Evolutionary conservation across 371 early-diverging fungal species (phyloP).

Genomic region (Choanephora cucurbitarum): DNA sequence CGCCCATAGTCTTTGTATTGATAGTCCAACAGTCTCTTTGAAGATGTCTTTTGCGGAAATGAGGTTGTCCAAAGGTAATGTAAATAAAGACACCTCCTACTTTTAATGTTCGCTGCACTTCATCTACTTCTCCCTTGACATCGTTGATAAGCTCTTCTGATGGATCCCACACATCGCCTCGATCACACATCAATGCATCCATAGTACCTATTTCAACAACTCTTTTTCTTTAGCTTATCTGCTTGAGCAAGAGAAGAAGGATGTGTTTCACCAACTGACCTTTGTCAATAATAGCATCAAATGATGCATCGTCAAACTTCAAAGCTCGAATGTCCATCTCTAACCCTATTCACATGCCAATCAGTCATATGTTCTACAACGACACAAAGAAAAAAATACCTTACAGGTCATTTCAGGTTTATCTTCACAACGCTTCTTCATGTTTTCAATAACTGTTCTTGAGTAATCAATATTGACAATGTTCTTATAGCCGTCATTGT

Average conservation of each 20-base stretch:
- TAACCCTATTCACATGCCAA: constrained; percentile 51
- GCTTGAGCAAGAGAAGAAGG: too few species aligned
- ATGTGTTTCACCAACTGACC: too few species aligned
- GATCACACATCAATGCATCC: constrained; percentile 84
- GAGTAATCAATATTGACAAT: constrained; percentile 86
- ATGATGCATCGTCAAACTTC: constrained; percentile 56
- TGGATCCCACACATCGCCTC: constrained; percentile 90
- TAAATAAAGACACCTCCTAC: constrained; percentile 81
- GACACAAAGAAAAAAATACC: too few species aligned
- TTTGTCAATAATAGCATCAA: constrained; percentile 86
- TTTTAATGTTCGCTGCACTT: constrained; percentile 75
- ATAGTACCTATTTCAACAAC: constrained; percentile 62
- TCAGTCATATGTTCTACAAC: too few species aligned
- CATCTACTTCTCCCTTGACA: constrained; percentile 72
- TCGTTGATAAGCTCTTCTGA: constrained; percentile 65
- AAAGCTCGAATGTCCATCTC: constrained; percentile 81
- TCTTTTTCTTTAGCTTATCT: too few species aligned
- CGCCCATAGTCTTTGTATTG: constrained; percentile 64
- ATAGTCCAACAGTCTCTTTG: constrained; percentile 71
- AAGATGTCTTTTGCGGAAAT: constrained; percentile 79
- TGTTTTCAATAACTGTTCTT: constrained; percentile 74
- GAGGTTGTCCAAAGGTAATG: constrained; percentile 91
- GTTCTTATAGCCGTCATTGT: constrained; percentile 73
- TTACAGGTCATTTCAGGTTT: constrained; percentile 66
- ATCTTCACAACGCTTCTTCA: constrained; percentile 64